A percentile compares a stretch with the other conserved stretches of the same genome.
phyloP scores from a whole-genome alignment of 305 asterid genomes.

The Solanum aculeatissimum region DNA sequence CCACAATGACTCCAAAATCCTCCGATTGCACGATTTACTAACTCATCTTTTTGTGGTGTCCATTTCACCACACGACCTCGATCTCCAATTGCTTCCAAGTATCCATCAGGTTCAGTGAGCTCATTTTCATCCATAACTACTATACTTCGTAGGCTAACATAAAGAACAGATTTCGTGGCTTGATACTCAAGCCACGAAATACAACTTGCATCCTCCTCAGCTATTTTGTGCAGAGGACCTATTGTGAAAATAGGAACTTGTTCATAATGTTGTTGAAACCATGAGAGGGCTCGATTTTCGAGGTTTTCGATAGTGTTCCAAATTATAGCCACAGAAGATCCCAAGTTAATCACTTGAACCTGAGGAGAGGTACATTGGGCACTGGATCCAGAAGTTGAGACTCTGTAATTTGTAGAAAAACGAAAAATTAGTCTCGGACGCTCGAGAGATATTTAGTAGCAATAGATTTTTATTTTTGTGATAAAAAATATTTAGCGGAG shows the following conservation, averaged over 20 bases:
- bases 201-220: background rate
- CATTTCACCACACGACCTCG: constrained; percentile 11
- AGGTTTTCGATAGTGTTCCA: constrained; percentile 5
- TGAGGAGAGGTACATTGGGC: background rate
- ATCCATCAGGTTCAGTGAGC: background rate
- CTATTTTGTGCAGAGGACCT: constrained; percentile 7
- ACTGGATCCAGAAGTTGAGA: background rate
- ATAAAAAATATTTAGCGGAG: too few relatives aligned
- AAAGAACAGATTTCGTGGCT: constrained; percentile 3
- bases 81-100: background rate
- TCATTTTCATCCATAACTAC: background rate
- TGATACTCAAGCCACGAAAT: constrained; percentile 11
- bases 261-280: background rate
- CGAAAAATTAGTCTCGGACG: background rate
- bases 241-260: constrained; percentile 7
- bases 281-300: background rate
- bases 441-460: background rate
- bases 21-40: constrained; percentile 8
- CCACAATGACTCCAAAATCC: constrained; percentile 16
- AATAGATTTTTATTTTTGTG: too few relatives aligned
- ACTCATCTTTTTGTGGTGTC: constrained; percentile 11
- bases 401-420: background rate
- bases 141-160: constrained; percentile 12
- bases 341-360: background rate
- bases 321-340: background rate